A percentile compares a stretch with the other conserved stretches of the same genome.
Conservation (phyloP, 805 yeast species). For the Cyberlindnera sargentensis region DNA sequence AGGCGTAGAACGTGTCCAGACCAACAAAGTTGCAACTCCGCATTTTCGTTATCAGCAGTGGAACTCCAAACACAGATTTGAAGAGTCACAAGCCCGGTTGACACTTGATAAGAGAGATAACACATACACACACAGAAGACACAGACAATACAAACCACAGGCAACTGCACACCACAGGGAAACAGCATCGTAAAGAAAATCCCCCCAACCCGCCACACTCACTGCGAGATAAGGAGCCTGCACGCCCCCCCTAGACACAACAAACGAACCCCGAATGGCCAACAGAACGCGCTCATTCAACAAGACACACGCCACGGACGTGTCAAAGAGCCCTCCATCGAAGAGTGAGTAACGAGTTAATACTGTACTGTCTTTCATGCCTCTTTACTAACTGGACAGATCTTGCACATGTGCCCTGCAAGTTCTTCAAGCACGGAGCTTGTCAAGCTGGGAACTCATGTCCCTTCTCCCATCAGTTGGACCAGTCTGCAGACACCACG, state of each 20-base stretch:
- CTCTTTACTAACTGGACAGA: conserved; percentile 32
- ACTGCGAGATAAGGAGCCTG: background rate
- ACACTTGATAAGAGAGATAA: too few species aligned
- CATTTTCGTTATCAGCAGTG: too few species aligned
- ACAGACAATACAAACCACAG: too few species aligned
- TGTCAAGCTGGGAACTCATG: conserved; percentile 94
- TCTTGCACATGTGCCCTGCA: conserved; percentile 93
- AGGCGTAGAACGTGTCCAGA: too few species aligned
- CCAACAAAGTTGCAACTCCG: too few species aligned
- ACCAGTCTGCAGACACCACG: conserved; percentile 38
- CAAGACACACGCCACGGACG: conserved; percentile 11
- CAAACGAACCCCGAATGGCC: background rate
- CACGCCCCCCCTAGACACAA: background rate
- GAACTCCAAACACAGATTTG: too few species aligned
- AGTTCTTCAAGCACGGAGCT: conserved; percentile 83
- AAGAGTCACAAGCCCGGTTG: too few species aligned
- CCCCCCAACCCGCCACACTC: too few species aligned
- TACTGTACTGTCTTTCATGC: background rate
- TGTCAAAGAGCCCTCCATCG: conserved; percentile 22
- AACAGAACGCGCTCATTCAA: conserved; percentile 7
- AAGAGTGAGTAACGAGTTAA: conserved; percentile 16
- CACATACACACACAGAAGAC: too few species aligned
- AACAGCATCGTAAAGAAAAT: background rate
- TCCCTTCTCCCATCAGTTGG: conserved; percentile 78
- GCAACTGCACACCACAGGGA: background rate